Evolutionary conservation across 306 rosid genomes (phyloP), one percentile per base, ranked within the genome.

Genomic region (Carpinus fangiana): DNA sequence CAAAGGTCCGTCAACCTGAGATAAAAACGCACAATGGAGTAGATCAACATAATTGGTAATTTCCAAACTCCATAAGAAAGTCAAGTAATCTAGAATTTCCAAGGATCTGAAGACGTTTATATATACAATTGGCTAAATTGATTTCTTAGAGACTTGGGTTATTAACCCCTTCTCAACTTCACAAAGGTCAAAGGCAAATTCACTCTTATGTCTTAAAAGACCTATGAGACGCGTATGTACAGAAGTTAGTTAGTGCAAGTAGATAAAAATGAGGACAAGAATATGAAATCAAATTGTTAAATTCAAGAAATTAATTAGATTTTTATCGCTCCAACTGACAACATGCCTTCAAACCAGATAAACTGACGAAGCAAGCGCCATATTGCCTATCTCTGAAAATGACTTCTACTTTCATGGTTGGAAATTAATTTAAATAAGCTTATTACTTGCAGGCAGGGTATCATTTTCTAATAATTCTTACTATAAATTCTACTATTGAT

Each of bases 1-100:
- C 23, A 81, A 81, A 76, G 94, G 86, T 66, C 87, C 89, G 83
- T 79, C 92, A 62, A 72, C 94, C 98, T 94, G 82, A 57, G 43
- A 74, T 59, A 61, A 57, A 72, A 64, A 68, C 41, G 82, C 69
- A 50, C 36, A 77, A 78, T 43, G 67, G 50, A 56, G 12, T 47
- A 6, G 61, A 70, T 68, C 41, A 64, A 70, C 69, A 48, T 2
- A 73, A 20, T 51, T 73, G 61, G 69, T 65, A 70, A 9, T 47
- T 31, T 70, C 36, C 12, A 70, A 70, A 60, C 31, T 7, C 57
- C 8, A 55, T 46, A 28, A 20, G 50, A 50, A 66, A 46, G 66
- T 12, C 41, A 41, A 61, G 16, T 8, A 8, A 66, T 38, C 46
- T 36, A 66, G 26, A 8, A 41, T 66, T n/a, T 66, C 8, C 3